Conservation (phyloP, 202 grass and related monocot species). For the Eragrostis tef region DNA sequence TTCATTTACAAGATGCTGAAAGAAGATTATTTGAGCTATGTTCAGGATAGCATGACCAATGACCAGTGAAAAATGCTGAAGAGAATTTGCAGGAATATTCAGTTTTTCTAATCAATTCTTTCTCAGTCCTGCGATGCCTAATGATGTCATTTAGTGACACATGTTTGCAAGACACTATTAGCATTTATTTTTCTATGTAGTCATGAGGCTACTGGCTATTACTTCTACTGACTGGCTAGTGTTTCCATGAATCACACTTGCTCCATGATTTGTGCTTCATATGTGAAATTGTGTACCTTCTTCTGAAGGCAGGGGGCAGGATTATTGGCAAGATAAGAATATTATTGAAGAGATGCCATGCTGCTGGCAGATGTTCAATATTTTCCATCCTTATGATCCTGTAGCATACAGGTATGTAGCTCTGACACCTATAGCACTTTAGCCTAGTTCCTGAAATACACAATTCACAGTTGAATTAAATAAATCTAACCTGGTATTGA, state of each 20-base stretch:
- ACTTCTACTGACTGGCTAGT: not conserved
- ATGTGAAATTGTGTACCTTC: constrained; percentile 44
- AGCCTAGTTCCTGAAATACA: constrained; percentile 23
- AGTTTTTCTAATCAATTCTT: not conserved
- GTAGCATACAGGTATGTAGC: constrained; percentile 85
- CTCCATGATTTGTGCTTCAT: constrained; percentile 22
- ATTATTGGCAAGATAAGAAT: constrained; percentile 91
- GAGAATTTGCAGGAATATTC: not conserved
- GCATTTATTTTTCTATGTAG: constrained; percentile 26
- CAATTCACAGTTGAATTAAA: constrained; percentile 16
- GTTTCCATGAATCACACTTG: not conserved
- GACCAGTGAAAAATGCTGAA: constrained; percentile 22
- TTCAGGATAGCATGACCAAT: constrained; percentile 34
- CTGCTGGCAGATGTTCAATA: constrained; percentile 91
- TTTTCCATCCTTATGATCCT: constrained; percentile 99
- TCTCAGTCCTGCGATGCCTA: not conserved
- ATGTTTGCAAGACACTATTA: constrained; percentile 37
- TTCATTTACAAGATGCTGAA: not conserved
- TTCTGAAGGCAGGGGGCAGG: constrained; percentile 72
- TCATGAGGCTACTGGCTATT: constrained; percentile 9
- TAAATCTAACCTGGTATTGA: constrained; percentile 27
- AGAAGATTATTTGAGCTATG: constrained; percentile 9
- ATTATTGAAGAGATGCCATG: constrained; percentile 93
- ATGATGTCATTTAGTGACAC: constrained; percentile 4
- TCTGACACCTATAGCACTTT: constrained; percentile 24